These are phyloP conservation scores for Plasmodium chabaudi DNA, from an alignment of 169 alveolate genomes.

Conservation along the genomic window DNA sequence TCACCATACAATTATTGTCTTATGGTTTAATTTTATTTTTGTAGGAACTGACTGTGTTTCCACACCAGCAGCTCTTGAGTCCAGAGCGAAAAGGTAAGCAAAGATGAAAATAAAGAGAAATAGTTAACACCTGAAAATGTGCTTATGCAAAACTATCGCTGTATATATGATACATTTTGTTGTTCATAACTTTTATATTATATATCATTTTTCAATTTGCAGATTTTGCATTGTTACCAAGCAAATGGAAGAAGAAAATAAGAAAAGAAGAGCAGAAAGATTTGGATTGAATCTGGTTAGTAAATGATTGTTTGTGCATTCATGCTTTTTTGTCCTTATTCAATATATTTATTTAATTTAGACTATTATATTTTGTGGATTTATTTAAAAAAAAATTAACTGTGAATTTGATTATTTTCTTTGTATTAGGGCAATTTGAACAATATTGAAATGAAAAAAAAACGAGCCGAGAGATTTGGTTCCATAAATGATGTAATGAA, in stretches of 20 bases:
- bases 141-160: no score
- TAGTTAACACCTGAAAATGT: background rate
- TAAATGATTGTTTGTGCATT: background rate
- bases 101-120: background rate
- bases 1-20: no score
- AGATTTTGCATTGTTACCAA: conserved; percentile 72
- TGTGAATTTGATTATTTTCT: background rate
- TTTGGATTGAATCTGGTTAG: conserved; percentile 60
- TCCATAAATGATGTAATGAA: conserved; percentile 33
- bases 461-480: conserved; percentile 74
- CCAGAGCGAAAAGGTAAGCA: conserved; percentile 68
- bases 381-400: no score
- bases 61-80: conserved; percentile 56
- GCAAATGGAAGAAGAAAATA: conserved; percentile 73
- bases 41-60: conserved; percentile 24
- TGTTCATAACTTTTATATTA: background rate
- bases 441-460: conserved; percentile 46
- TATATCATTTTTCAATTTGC: background rate
- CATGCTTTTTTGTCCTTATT: background rate
- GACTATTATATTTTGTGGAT: background rate
- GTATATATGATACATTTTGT: background rate
- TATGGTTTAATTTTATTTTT: background rate
- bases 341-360: background rate
- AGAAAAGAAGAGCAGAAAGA: conserved; percentile 72
- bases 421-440: conserved; percentile 48